Evolutionary conservation across 2,329 filamentous ascomycete species (phyloP), one percentile per base, ranked within the genome.

Genomic region (Neofusicoccum parvum): DNA sequence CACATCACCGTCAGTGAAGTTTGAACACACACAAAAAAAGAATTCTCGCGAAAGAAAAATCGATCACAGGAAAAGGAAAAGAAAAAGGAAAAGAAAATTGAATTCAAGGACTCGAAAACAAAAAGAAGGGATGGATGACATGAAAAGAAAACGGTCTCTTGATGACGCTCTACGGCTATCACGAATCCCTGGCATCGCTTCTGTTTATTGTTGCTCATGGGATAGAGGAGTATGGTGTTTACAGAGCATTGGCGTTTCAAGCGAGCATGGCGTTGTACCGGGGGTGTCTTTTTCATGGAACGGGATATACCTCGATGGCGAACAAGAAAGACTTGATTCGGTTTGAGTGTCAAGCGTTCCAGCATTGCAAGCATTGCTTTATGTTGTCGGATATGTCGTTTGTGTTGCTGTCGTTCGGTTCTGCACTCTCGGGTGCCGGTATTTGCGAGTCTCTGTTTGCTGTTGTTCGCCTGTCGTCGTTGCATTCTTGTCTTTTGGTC

Each of bases 1-100:
- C 68, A 67, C 46, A 70, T 70, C 50, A 59, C 49, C n/a, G 65
- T 71, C 3, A 59, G 70, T 5, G 66, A 53, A 41, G 10, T 36
- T 43, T 53, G 27, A 37, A 62, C 4, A 20, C 12, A 48, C 15
- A 46, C 49, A 17, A 12, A 32, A 9, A 17, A 36, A 10, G 20
- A 46, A 20, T n/a, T 6, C 36, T 54, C 51, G 51, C 10, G 37
- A 17, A 43, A 3, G 20, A 43, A 43, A 20, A 17, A n/a, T 17
- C 5, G n/a, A 7, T 45, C 5, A 27, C 10, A 34, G 11, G 15
- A 9, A 56, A 32, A 6, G 15, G 39, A 17, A 56, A 32, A 6
- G 6, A 53, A 17, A 10, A 27, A 43, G 10, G 9, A 41, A 54
- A 20, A n/a, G n/a, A 5, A 53, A 54, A 11, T 7, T 23, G 23